These are phyloP conservation scores for Pythium dissimile DNA, from an alignment of 352 stramenopile species.

Conservation along the genomic window DNA sequence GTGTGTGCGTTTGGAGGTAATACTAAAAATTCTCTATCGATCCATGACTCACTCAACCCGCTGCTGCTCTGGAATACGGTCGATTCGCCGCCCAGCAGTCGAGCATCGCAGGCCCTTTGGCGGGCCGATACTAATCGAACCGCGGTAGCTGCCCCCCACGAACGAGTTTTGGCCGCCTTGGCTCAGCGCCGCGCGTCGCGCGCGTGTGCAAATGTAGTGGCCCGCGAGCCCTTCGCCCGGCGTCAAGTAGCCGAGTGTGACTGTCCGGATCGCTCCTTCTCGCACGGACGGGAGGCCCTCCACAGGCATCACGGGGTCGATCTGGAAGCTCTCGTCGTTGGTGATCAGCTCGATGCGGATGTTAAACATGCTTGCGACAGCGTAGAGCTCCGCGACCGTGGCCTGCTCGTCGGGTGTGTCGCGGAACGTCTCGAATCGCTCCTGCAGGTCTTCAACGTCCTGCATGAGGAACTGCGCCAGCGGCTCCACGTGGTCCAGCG, in stretches of 20 bases:
- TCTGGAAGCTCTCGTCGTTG: constrained; percentile 80
- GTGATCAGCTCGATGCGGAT: constrained; percentile 76
- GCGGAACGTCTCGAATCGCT: constrained; percentile 73
- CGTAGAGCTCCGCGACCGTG: constrained; percentile 76
- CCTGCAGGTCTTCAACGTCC: constrained; percentile 58
- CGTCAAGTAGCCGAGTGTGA: constrained; percentile 76
- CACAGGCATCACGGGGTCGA: constrained; percentile 72
- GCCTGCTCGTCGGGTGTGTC: constrained; percentile 72
- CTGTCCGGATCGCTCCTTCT: constrained; percentile 43
- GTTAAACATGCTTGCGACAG: constrained; percentile 79
- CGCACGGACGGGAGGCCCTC: constrained; percentile 53
- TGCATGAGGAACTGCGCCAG: constrained; percentile 71
- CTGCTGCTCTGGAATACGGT: constrained; percentile 63
- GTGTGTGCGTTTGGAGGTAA: too few species aligned
- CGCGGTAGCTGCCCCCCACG: constrained; percentile 67
- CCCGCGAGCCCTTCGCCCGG: constrained; percentile 58
- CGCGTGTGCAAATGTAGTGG: constrained; percentile 81
- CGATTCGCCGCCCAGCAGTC: constrained; percentile 42
- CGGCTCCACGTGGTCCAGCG: constrained; percentile 51
- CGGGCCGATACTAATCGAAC: constrained; percentile 65
- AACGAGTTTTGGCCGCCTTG: constrained; percentile 59
- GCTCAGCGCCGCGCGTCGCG: constrained; percentile 34
- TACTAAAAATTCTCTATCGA: not conserved
- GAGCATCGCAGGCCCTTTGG: constrained; percentile 51
- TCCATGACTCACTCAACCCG: constrained; percentile 54